Evolutionary conservation across 1,284 basidiomycete species (phyloP), one percentile per base, ranked within the genome.

Genomic region (Marasmius tenuissimus): DNA sequence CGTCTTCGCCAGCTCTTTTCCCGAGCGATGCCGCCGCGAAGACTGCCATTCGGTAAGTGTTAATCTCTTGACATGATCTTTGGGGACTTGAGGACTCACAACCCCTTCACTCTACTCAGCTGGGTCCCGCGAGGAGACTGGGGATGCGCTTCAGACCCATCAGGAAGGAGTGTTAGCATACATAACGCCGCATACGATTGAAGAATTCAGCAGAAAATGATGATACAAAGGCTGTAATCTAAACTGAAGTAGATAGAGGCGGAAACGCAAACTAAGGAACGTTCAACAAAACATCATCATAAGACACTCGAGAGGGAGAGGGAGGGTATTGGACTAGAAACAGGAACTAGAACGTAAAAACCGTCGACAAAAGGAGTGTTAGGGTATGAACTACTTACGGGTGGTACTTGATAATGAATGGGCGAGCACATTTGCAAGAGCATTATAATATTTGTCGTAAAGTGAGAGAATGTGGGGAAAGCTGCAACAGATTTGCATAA

Each of bases 61-160:
- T 27, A 34, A 54, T 12, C 34, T 35, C 12, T 35, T 18, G 22
- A 33, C 38, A 57, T 57, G 18, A 35, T 69, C 33, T 57, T 65
- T 48, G 42, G 50, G 34, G 57, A 55, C 58, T 53, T 51, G 55
- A 60, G 50, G 58, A 57, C 47, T 61, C 42, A 40, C 40, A 38
- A 22, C 40, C 39, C 37, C 58, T 58, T 54, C 59, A 54, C 40
- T 42, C 9, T n/a, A 8, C 45, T 16, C 73, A 91, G 91, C 66
- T 96, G 94, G 94, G 89, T 96, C 73, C 95, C 94, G 48, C 87
- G 94, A 68, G 92, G 90, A 57, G 97, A 98, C 74, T 99, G 97
- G 97, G 97, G 97, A 60, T 98, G 97, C 72, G 83, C 93, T 3
- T 78, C 92, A 35, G 97, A 99, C 76, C 97, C 97, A 39, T 97